Base-by-base conservation (phyloP, 768 basidiomycete species). In the Lactarius sp. region DNA sequence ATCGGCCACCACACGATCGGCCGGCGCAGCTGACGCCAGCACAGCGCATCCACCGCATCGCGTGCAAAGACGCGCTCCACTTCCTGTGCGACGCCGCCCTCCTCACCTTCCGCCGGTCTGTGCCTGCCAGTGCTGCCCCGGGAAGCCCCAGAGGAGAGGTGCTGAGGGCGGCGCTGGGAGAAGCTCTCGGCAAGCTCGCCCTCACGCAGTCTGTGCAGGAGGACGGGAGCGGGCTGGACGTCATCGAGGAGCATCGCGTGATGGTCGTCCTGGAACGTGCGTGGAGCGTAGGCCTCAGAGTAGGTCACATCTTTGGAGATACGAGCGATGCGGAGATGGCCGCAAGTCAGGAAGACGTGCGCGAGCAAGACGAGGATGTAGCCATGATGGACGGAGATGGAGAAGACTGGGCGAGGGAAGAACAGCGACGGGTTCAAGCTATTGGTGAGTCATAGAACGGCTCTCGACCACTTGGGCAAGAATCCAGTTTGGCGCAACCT, bases 1-100 rank as follows among this genome's bases (percentile, higher is more conserved):
- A 65, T 20, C 49, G 14, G 39, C 14, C 44, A 2, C 13, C 46
- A 18, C 16, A 4, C 4, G 3, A 34, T 16, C 18, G 12, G 2
- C 20, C 37, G 3, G 33, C 41, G 6, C 37, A 42, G 31, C 39
- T 36, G 31, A 56, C 52, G 3, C 39, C 62, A 22, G 18, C 39
- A 1, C 63, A 54, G 14, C 62, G 57, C 18, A 31, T 67, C 2
- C 55, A 53, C 27, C 64, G 64, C 18, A 46, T 66, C 44, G 66
- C 52, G 22, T 59, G 64, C 37, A 67, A 66, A 36, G 64, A 67
- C 18, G 64, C 59, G 37, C 46, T 67, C 14, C 46, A 61, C 39
- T 56, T 61, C 12, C 56, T 67, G 18, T 67, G 64, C 13, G 53
- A 64, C 2, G 52, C 55, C 5, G n/a, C 50, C 12, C 49, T 46